Evolutionary conservation across 352 stramenopile genomes (phyloP), one percentile per base, ranked within the genome.

Genomic region (Phytopythium ostracodes): DNA sequence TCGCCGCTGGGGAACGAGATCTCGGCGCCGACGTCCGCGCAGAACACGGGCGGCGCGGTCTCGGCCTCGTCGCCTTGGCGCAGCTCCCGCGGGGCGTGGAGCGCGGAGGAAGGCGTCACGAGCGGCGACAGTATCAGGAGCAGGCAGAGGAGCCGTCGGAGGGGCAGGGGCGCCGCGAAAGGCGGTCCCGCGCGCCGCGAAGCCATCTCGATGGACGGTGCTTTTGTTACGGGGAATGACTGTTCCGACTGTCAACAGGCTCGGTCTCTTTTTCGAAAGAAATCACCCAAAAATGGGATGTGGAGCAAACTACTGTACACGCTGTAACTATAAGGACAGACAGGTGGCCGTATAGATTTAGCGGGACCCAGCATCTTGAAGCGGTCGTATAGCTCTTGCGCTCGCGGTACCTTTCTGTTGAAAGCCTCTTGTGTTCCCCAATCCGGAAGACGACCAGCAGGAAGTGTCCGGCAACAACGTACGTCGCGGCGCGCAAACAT

Each of bases 1-100:
- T 69, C 58, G 27, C 22, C 60, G 56, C 63, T 67, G 36, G 67
- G 72, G 51, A 85, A 81, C 43, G 65, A 73, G 56, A 85, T 71
- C 53, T 79, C 76, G 44, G 83, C 35, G 18, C 73, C 76, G 3
- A 76, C 57, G 60, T 85, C 73, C 33, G 74, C 56, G 47, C 74
- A 85, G 62, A 79, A 82, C 4, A 82, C 66, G 5, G 46, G 46
- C 15, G 68, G 68, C 9, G 54, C 8, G 25, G 36, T 14, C 15
- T 62, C 59, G 36, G 50, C 22, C 4, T 49, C n/a, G 46, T 22
- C 46, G 46, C 12, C 20, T 43, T 59, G 63, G 18, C 56, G 59
- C 38, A 71, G 47, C 53, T 42, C 60, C 2, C 25, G 51, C 10
- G 2, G 52, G 12, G 12, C 8, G 1, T 50, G 11, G 4, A 50